Evolutionary conservation across 2,329 filamentous ascomycete genomes (phyloP), one percentile per base, ranked within the genome.

Genomic region (Raffaelea arxii): DNA sequence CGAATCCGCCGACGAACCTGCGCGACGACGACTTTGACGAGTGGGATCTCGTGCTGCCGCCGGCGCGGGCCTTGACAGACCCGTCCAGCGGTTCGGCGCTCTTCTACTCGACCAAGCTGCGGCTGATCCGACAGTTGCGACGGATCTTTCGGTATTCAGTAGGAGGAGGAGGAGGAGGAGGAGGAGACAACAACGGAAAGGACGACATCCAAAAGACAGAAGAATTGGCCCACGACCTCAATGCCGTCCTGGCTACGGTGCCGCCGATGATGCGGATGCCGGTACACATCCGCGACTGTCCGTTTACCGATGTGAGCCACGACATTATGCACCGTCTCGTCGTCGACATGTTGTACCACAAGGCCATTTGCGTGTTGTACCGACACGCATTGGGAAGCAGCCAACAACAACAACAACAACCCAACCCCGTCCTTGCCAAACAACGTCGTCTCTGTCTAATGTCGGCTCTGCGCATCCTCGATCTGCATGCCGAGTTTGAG

Each of bases 11-110:
- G 11, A 66, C 70, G 23, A 84, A 85, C 58, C 60, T 85, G 25
- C 69, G 74, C 46, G 82, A 86, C 57, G 72, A 78, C 25, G 81
- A 86, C 56, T 82, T 85, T 53, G 69, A 71, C 51, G 72, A 79
- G 58, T 62, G 75, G 47, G 72, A 66, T 38, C 62, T 62, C 24
- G 69, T 70, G 39, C 60, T 86, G 27, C 82, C 82, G 0, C 68
- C 71, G 0, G 62, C 71, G 3, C 68, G 80, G 18, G 76, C 80
- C 2, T 54, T 63, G 10, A 66, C 68, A 2, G 78, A 84, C 49
- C 70, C 76, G 40, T 84, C 82, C 0, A n/a, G n/a, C n/a, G n/a
- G n/a, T n/a, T 65, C 71, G 2, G 66, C 76, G 56, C 71, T 71
- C 3, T 79, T 78, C 48, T 67, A 68, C 3, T 69, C 74, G 30